phyloP scores from a whole-genome alignment of 2,329 filamentous ascomycete species.

The Paraphaeosphaeria minitans region DNA sequence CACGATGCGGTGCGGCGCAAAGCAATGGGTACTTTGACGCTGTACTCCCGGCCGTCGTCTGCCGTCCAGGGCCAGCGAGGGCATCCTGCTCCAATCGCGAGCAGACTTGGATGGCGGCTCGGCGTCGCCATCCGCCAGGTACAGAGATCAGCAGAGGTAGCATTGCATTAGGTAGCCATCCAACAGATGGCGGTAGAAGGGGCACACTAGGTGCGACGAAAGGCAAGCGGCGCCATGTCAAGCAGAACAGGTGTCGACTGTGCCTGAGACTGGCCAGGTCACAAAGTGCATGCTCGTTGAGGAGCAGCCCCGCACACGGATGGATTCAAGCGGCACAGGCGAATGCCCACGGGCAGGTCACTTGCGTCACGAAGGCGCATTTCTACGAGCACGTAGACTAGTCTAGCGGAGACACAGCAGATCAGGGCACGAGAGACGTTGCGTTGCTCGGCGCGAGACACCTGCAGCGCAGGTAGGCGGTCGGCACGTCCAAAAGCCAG shows the following conservation, averaged over 20 bases:
- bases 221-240: conserved; percentile 12
- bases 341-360: neutral
- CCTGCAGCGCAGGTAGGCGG: neutral
- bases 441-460: conserved; percentile 3
- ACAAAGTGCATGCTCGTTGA: conserved; percentile 1
- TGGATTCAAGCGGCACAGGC: neutral
- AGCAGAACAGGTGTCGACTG: neutral
- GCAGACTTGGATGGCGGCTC: conserved; percentile 17
- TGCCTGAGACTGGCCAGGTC: neutral
- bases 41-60: conserved; percentile 20
- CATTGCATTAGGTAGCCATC: conserved; percentile 14
- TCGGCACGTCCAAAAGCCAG: neutral
- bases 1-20: conserved; percentile 36
- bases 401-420: conserved; percentile 3
- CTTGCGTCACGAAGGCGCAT: conserved; percentile 7
- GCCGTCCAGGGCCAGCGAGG: neutral
- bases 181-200: conserved; percentile 2
- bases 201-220: conserved; percentile 4
- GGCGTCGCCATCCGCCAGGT: conserved; percentile 31
- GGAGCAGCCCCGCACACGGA: neutral
- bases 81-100: conserved; percentile 18
- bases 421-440: conserved; percentile 8
- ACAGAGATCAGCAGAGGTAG: conserved; percentile 14
- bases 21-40: conserved; percentile 37
- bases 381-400: neutral